Evolutionary conservation across 352 stramenopile genomes (phyloP), one percentile per base, ranked within the genome.

Genomic region (Pythium folliculosum): DNA sequence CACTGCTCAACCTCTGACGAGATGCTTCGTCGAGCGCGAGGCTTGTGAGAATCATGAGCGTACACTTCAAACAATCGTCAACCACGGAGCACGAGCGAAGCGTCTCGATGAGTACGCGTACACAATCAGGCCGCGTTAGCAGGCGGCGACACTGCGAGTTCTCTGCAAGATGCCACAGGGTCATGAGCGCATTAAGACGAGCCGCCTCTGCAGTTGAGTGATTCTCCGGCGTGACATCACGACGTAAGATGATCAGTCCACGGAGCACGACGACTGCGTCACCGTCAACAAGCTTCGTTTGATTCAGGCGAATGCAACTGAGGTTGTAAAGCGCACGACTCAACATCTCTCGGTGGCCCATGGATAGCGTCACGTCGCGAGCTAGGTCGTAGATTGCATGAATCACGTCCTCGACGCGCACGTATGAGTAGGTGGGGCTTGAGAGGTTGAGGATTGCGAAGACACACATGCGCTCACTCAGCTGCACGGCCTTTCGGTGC

Each of bases 381-480:
- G 70, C 75, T 38, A 82, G 70, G 35, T 92, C 84, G 10, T 77
- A 62, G n/a, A 92, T 75, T 14, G 79, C 82, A 21, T 77, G 74
- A 19, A 89, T 77, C 5, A 88, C 82, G 30, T 91, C 82, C 32
- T 90, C 82, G 21, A 89, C 77, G 5, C 81, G 82, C 17, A 82
- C 74, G 52, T 90, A 92, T 27, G 82, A 86, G 47, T 85, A 89
- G 23, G 75, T 69, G 0, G 82, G 82, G 48, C 81, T 90, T 25
- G 82, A 84, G 17, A 92, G 68, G 48, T 92, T 92, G 60, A 89
- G 86, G 16, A 92, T 65, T 13, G 79, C 72, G 22, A 91, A 84
- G 13, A 70, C 81, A 12, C 76, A 77, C 22, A 84, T 77, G 10
- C 53, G 51, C 16, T 88, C 84, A 4, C 71, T 72, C 9, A 78